Evolutionary conservation across 257 asterid genomes (phyloP).

Genomic region (Misopates orontium): DNA sequence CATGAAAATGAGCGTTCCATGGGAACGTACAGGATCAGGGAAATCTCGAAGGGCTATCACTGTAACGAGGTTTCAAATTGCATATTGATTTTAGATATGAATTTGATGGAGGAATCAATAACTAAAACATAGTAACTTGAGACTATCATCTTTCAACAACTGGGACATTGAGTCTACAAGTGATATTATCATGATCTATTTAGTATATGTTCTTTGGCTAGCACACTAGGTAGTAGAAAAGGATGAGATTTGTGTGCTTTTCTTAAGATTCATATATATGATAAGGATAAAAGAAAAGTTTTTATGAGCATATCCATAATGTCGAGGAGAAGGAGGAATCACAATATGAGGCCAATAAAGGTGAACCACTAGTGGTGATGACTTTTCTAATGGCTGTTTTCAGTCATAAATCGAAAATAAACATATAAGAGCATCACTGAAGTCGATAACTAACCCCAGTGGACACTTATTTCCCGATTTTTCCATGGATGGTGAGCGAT

Average conservation of each 20-base stretch:
- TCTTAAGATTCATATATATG: too few species aligned
- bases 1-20: background rate
- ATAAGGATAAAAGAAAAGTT: too few species aligned
- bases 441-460: slow-evolving; percentile 51
- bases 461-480: slow-evolving; percentile 68
- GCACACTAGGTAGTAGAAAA: background rate
- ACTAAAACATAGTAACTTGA: slow-evolving; percentile 2
- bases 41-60: background rate
- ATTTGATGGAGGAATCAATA: background rate
- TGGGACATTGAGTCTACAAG: background rate
- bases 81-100: too few species aligned
- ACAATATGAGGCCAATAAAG: background rate
- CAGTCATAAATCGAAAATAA: background rate
- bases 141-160: slow-evolving; percentile 3
- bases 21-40: background rate
- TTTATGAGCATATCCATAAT: too few species aligned
- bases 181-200: background rate
- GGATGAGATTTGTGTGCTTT: too few species aligned
- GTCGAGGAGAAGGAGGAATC: too few species aligned
- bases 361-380: slow-evolving; percentile 1
- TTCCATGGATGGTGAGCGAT: slow-evolving; percentile 61
- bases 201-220: slow-evolving; percentile 2
- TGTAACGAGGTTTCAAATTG: background rate
- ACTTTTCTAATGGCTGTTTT: background rate
- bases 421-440: background rate